A percentile compares a stretch with the other conserved stretches of the same genome.
phyloP scores from a whole-genome alignment of 495 filamentous ascomycete genomes.

The Trichoderma asperelloides region DNA sequence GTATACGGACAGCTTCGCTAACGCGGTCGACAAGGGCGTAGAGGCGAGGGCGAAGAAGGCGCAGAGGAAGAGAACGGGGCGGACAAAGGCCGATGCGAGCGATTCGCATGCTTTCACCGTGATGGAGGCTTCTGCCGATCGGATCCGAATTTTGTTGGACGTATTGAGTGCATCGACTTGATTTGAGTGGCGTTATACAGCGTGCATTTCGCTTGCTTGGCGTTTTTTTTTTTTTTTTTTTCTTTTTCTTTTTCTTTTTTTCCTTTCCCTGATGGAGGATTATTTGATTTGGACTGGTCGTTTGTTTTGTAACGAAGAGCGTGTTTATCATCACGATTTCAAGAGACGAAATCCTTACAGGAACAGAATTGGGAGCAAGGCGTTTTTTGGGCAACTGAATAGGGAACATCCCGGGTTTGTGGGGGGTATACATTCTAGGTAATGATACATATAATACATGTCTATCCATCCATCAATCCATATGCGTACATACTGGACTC shows the following conservation, averaged over 20 bases:
- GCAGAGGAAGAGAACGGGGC: conserved; percentile 40
- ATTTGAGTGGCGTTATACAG: not conserved
- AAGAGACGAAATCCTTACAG: not conserved
- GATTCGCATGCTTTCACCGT: conserved; percentile 24
- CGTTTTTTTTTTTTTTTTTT: not conserved
- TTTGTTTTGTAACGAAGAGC: not conserved
- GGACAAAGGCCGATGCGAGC: conserved; percentile 26
- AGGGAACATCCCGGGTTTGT: not conserved
- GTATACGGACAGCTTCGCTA: conserved; percentile 34
- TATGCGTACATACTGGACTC: conserved; percentile 9
- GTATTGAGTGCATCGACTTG: conserved; percentile 17
- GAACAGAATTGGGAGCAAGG: not conserved
- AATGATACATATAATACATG: conserved; percentile 6
- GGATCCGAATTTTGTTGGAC: conserved; percentile 25
- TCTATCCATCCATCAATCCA: not conserved
- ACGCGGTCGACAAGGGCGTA: conserved; percentile 56
- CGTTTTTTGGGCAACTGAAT: not conserved
- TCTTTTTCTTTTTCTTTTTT: not conserved
- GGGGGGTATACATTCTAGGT: conserved; percentile 9
- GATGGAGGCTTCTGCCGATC: conserved; percentile 32
- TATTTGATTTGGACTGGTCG: not conserved
- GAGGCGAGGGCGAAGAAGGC: conserved; percentile 43
- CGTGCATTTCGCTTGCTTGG: not conserved
- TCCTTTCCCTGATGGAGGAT: not conserved
- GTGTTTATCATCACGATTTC: not conserved